Evolutionary conservation across 768 basidiomycete genomes (phyloP), one percentile per base, ranked within the genome.

Genomic region (Hygrophorus pudorinus): DNA sequence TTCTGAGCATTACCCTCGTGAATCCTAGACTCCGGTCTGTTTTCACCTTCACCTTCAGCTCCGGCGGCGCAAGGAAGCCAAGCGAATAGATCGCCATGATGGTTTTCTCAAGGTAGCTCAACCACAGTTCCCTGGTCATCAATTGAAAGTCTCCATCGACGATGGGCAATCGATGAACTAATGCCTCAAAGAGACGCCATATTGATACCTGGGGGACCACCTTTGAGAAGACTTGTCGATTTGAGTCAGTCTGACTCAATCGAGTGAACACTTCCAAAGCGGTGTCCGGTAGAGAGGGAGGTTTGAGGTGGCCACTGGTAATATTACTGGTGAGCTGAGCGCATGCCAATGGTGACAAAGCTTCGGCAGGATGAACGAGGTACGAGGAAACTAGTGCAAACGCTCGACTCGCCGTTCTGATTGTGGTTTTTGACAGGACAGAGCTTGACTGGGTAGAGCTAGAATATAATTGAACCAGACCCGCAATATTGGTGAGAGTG

Each of bases 181-280:
- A 75, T 5, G 77, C 70, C 39, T 75, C 71, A 52, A 94, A 77
- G 28, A 90, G 60, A 37, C 59, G 56, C 67, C 77, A 76, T 30
- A 91, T 59, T 52, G 75, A 74, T 4, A 62, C 53, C 39, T 71
- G 61, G 1, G 85, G 73, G 7, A 93, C 66, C 11, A 75, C 66
- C 32, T 71, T 65, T 13, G 81, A 70, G 40, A 96, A 67, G 24
- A 82, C 64, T 51, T 79, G 76, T 18, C 94, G 81, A 57, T 91
- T 94, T 27, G 67, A 63, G 61, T 98, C 94, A 13, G 68, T 63
- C 39, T 85, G 81, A 28, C 79, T 76, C 45, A 96, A 63, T 32
- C 79, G 77, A n/a, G 85, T 81, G 54, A 92, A 85, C 2, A 80
- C 78, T 48, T 94, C 87, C 41, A 97, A 68, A n/a, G 89, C 87